Base-by-base conservation (phyloP, 106 monocot genomes). In the Dendrobium huoshanense region DNA sequence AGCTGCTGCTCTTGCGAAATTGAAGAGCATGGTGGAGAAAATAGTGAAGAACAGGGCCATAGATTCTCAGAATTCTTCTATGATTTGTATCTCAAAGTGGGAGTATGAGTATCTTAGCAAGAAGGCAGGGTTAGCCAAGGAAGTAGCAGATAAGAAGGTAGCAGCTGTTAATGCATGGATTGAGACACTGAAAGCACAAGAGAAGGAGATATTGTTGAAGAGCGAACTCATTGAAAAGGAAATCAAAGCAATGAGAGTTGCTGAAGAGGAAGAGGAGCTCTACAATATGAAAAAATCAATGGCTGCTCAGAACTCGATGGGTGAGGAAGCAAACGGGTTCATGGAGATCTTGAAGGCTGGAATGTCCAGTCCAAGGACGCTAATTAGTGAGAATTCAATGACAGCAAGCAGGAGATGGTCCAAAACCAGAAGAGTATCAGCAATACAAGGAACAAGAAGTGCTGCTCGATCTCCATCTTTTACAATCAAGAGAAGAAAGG, bases 71-170 rank as follows among this genome's bases (percentile, higher is more conserved):
- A 22, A 48, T 67, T 51, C 61, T 9, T 73, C 84, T 8, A 74
- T 75, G 6, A 80, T 96, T 54, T 87, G 85, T 2, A 85, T 96
- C 20, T 90, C 93, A 16, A 79, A 75, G 33, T 72, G 79, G 40
- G 96, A 96, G 80, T 87, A 96, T 51, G 89, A 96, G 8, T 96
- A 96, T 55, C 80, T 96, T 75, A 84, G 22, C 0, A 80, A 79
- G 20, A 18, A 80, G 8, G 93, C 91, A 24, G 82, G 58, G 17
- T 80, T 58, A 33, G 89, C 93, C 0, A 48, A 80, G 44, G 79
- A 40, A 49, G 82, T 96, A 45, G 91, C 96, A 11, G 83, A 84
- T 7, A 84, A 80, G 77, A 96, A 93, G 83, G 85, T 89, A 33
- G 86, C 29, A 6, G 93, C 96, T 4, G 80, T 85, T 10, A 72